Base-by-base conservation (phyloP, 73 alveolate genomes). In the Urostyla sp. region DNA sequence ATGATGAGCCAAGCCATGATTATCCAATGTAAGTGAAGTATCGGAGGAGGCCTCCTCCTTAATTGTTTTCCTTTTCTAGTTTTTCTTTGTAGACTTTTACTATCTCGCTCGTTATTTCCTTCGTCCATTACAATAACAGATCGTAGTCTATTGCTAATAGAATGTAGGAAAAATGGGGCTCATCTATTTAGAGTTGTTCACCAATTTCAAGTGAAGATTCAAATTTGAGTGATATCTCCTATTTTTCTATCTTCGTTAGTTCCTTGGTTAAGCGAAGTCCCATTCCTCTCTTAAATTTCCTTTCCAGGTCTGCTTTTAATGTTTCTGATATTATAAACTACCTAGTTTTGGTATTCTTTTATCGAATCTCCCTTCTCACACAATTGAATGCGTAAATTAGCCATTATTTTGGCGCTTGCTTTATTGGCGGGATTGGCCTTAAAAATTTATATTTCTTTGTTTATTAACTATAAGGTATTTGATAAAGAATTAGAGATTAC, bases 401-500 rank as follows among this genome's bases (percentile, higher is more conserved):
- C 92, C 92, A 84, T 0, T n/a, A 58, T 11, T 27, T 44, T 5
- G 88, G 88, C 21, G 56, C 59, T 45, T 53, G 28, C 37, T 36
- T 40, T 13, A 66, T 34, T 37, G 59, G 31, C 18, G 30, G 15
- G 16, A 32, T 1, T 21, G 92, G 92, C 49, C 74, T 74, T n/a
- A 84, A 45, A 43, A 59, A 74, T 37, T 75, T 84, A 30, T 37
- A 84, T 38, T 73, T 84, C 48, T 72, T 73, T 21, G 87, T 84
- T 35, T 66, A 31, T 23, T 74, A 16, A 59, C 92, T 84, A 72
- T 3, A 49, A 51, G 34, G n/a, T 43, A 38, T 43, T 27, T 63
- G 40, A 0, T 23, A 18, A 37, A 0, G 13, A 27, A 23, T 53
- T 24, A 0, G 1, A 52, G 23, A 60, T 72, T 84, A 84, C 92